Evolutionary conservation across 176 grass and related monocot genomes (phyloP).

Genomic region (Eleusine indica): DNA sequence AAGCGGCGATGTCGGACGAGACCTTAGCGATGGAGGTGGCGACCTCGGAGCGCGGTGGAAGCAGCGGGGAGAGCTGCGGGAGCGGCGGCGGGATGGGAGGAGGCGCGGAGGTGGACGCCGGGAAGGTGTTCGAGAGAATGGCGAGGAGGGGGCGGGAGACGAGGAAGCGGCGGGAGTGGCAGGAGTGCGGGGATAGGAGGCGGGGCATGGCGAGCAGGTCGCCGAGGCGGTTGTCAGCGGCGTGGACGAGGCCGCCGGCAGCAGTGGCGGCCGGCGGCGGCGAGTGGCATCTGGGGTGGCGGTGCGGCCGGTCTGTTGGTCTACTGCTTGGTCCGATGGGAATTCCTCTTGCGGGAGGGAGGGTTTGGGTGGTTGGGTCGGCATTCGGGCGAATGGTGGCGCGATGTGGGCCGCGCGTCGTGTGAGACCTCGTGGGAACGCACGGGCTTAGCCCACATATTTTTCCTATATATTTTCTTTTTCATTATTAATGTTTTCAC

Average conservation of each 20-base stretch:
- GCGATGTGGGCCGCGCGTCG: conserved; percentile 21
- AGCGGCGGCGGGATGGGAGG: conserved; percentile 13
- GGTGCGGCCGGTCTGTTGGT: background rate
- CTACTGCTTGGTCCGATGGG: conserved; percentile 2
- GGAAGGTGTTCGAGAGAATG: conserved; percentile 58
- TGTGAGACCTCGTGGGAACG: background rate
- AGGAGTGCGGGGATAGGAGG: conserved; percentile 24
- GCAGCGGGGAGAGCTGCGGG: conserved; percentile 36
- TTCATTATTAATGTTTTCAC: background rate
- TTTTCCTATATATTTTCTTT: background rate
- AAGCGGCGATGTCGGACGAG: conserved; percentile 46
- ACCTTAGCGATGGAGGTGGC: background rate
- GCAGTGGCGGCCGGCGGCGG: conserved; percentile 48
- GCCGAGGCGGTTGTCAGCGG: background rate
- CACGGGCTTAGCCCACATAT: background rate
- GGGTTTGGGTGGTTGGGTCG: conserved; percentile 24
- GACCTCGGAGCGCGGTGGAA: conserved; percentile 1
- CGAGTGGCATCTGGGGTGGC: conserved; percentile 29
- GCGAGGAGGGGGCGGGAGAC: conserved; percentile 38
- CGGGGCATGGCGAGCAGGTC: conserved; percentile 33
- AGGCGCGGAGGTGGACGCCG: conserved; percentile 26
- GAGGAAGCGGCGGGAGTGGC: conserved; percentile 20
- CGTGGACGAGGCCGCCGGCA: conserved; percentile 49
- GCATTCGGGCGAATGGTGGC: background rate
- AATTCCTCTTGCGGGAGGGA: background rate